Base-by-base conservation (phyloP, 371 early-diverging fungal species). In the Lichtheimia ramosa region DNA sequence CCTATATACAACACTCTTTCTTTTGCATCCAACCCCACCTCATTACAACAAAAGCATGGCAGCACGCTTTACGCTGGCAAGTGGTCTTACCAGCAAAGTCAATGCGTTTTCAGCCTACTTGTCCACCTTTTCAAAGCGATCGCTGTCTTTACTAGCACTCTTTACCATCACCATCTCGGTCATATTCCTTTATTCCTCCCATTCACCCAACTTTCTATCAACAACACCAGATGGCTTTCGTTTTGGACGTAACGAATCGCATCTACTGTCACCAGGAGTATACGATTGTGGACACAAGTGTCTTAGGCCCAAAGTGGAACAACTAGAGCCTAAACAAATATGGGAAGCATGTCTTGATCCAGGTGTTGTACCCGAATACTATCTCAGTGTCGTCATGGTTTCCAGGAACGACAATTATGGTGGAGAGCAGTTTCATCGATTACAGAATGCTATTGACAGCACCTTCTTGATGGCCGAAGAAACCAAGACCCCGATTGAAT, bases 361-460 rank as follows among this genome's bases (percentile, higher is more conserved):
- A 3, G 65, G 65, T 12, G 48, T 58, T 2, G 57, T 63, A 2
- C 70, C 70, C 25, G 65, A 65, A 46, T 71, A 70, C 51, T 70
- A 71, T 42, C 41, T 71, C 27, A 61, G 63, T 5, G 54, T 71
- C 2, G 62, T 71, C 21, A 52, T 71, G 24, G 71, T 67, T 12
- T 53, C 71, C 1, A 64, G 68, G 13, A 59, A 55, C 51, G 68
- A 65, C 24, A 56, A 66, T 54, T 64, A 70, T 28, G 67, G 60
- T 24, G 58, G 64, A 4, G 60, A 72, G 10, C 73, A 78, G 46
- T 68, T 68, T 25, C 73, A 72, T 50, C 62, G 75, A 21, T 53
- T 78, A 34, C 79, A 78, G 40, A 78, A 78, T 54, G 65, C 75
- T 28, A 78, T 78, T 51, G 79, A 78, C 54, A 71, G 71, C 52